A percentile compares a stretch with the other conserved stretches of the same genome.
Evolutionary conservation across 2,329 filamentous ascomycete species (phyloP).

Genomic region (Nemania sp.): DNA sequence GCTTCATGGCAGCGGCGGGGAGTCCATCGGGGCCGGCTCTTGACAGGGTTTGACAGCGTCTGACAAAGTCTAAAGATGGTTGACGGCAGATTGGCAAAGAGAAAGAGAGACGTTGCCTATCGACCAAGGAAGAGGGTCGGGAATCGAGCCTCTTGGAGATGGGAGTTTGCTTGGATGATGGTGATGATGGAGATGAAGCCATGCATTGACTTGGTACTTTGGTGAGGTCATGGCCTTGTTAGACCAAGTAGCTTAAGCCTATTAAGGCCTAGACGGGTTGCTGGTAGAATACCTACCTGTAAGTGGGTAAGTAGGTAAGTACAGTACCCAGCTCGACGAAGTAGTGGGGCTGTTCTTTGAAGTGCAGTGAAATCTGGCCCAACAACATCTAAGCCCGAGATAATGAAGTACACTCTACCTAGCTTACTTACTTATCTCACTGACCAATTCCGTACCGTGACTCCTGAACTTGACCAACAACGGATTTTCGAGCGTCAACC

Average conservation of each 20-base stretch:
- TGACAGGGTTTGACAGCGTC: neutral
- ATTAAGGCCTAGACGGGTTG: conserved; percentile 22
- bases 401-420: too few relatives aligned
- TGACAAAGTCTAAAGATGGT: too few relatives aligned
- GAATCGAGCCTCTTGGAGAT: neutral
- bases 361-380: conserved; percentile 42
- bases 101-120: neutral
- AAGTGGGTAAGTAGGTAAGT: too few relatives aligned
- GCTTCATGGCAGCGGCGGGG: conserved; percentile 52
- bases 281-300: conserved; percentile 22
- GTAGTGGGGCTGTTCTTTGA: conserved; percentile 29
- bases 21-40: conserved; percentile 40
- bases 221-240: too few relatives aligned
- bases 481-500: neutral
- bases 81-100: neutral
- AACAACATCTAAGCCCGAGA: too few relatives aligned
- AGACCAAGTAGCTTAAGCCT: conserved; percentile 19
- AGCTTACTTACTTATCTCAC: too few relatives aligned
- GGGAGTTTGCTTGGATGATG: neutral
- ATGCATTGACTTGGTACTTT: too few relatives aligned
- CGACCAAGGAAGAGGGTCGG: neutral
- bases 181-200: too few relatives aligned
- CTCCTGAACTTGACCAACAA: conserved; percentile 34
- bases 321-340: too few relatives aligned
- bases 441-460: too few relatives aligned